A percentile compares a stretch with the other conserved stretches of the same genome.
phyloP scores from a whole-genome alignment of 805 yeast genomes.

The Lipomyces spencermartinsiae region DNA sequence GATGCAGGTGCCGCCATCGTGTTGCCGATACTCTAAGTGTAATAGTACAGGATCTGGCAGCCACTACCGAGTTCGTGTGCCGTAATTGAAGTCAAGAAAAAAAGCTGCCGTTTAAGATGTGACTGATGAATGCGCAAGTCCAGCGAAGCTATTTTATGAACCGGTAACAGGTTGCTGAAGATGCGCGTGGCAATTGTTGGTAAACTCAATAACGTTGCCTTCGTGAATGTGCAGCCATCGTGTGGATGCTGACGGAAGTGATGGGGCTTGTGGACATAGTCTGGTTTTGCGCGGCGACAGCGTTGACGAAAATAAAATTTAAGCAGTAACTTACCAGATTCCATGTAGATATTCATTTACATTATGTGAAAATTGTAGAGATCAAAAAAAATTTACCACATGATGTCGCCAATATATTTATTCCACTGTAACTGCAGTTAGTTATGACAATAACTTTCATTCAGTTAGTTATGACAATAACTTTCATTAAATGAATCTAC shows the following conservation, averaged over 20 bases:
- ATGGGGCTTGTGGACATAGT: neutral
- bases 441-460: too few relatives aligned
- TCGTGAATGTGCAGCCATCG: neutral
- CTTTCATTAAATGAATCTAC: too few relatives aligned
- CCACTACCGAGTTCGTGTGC: neutral
- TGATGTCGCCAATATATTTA: too few relatives aligned
- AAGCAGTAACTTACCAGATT: neutral
- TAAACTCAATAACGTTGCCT: neutral
- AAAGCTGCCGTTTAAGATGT: neutral
- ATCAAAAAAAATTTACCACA: too few relatives aligned
- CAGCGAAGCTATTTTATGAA: neutral
- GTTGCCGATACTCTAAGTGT: neutral
- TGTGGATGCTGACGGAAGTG: neutral
- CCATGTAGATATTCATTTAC: neutral
- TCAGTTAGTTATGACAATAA: too few relatives aligned
- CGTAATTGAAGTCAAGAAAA: neutral
- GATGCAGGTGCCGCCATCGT: slow-evolving; percentile 27
- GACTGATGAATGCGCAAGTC: neutral
- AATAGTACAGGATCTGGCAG: neutral
- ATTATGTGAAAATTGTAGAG: too few relatives aligned
- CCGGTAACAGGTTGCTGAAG: neutral
- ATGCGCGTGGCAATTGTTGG: neutral
- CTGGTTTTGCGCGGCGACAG: neutral
- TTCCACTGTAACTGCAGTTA: too few relatives aligned
- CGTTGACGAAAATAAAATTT: neutral